phyloP scores from a whole-genome alignment of 1,284 basidiomycete genomes.

The Puccinia triticina region DNA sequence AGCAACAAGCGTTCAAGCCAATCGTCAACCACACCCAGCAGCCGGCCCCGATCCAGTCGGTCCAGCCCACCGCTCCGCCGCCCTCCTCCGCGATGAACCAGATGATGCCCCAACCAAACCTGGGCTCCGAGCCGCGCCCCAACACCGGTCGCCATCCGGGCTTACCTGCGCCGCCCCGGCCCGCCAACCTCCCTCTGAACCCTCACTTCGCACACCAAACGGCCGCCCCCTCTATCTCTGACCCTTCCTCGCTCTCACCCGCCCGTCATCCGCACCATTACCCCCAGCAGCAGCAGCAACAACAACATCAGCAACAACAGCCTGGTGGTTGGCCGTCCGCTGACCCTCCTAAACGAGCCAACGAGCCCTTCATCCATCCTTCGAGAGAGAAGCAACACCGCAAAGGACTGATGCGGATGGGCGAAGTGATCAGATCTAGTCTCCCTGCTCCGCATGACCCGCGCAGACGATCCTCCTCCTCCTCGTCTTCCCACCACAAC shows the following conservation, averaged over 20 bases:
- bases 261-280: background rate
- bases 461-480: background rate
- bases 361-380: background rate
- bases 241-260: background rate
- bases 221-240: background rate
- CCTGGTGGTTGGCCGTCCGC: background rate
- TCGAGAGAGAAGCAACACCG: background rate
- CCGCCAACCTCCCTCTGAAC: background rate
- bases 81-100: background rate
- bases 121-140: background rate
- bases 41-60: background rate
- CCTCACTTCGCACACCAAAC: background rate
- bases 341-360: background rate
- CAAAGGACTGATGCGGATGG: slow-evolving; percentile 36
- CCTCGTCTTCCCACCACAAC: background rate
- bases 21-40: slow-evolving; percentile 12
- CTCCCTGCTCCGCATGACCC: background rate
- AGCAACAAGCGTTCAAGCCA: slow-evolving; percentile 27
- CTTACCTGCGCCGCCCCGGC: slow-evolving; percentile 6
- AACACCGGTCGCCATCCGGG: background rate
- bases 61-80: background rate
- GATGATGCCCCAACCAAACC: background rate
- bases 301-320: too few relatives aligned
- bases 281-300: background rate
- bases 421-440: slow-evolving; percentile 5